These are phyloP conservation scores for Microthyrium microscopicum DNA, from an alignment of 2,329 filamentous ascomycete species.

Conservation along the genomic window DNA sequence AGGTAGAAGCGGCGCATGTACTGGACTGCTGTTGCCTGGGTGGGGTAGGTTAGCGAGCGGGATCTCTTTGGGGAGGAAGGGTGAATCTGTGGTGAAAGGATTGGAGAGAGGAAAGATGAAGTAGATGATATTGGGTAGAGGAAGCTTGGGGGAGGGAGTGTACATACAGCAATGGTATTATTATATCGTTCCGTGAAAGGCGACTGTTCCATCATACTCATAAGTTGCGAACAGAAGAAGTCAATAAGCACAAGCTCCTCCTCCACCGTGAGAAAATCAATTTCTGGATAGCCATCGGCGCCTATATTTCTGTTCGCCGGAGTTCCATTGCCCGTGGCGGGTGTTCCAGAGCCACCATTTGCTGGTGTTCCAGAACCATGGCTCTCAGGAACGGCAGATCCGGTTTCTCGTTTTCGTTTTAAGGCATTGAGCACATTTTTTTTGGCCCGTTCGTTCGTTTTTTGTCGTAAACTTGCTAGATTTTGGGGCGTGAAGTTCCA, in stretches of 20 bases:
- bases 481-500: constrained; percentile 78
- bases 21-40: constrained; percentile 61
- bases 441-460: constrained; percentile 66
- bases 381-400: background rate
- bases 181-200: constrained; percentile 21
- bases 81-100: background rate
- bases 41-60: constrained; percentile 9
- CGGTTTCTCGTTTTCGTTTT: constrained; percentile 19
- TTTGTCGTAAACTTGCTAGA: constrained; percentile 53
- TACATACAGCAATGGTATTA: constrained; percentile 39
- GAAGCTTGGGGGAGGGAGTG: constrained; percentile 36
- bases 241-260: constrained; percentile 72
- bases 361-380: background rate
- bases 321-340: constrained; percentile 11
- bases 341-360: constrained; percentile 10
- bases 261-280: constrained; percentile 66
- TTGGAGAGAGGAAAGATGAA: constrained; percentile 27
- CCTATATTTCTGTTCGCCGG: constrained; percentile 12
- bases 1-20: constrained; percentile 92
- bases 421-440: constrained; percentile 46
- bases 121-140: background rate
- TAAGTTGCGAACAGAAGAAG: constrained; percentile 52
- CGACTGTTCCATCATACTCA: constrained; percentile 9
- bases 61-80: background rate
- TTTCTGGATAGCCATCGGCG: constrained; percentile 31